Evolutionary conservation across 2,329 filamentous ascomycete species (phyloP).

Genomic region (Cercospora zeina): DNA sequence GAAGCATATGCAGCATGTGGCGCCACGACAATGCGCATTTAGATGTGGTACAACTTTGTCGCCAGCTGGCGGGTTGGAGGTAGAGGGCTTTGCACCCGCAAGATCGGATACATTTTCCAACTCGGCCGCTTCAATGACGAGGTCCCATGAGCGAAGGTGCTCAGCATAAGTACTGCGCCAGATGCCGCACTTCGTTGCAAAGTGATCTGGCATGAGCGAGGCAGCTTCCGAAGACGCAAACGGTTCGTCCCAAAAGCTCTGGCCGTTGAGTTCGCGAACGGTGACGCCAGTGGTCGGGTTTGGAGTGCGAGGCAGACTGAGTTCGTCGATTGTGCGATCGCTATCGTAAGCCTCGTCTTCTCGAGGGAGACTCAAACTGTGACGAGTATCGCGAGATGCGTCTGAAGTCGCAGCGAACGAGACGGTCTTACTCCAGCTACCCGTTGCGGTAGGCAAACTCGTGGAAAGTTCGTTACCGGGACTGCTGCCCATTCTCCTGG

Average conservation of each 20-base stretch:
- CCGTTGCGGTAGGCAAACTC: conserved; percentile 37
- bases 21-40: conserved; percentile 13
- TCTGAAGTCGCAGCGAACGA: conserved; percentile 42
- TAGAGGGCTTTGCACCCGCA: background rate
- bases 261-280: conserved; percentile 58
- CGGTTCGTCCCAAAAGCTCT: conserved; percentile 55
- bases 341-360: conserved; percentile 39
- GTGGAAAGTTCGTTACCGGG: conserved; percentile 37
- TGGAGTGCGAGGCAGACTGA: conserved; percentile 36
- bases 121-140: conserved; percentile 57
- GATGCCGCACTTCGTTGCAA: conserved; percentile 51
- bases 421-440: conserved; percentile 50
- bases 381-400: conserved; percentile 36
- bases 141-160: conserved; percentile 59
- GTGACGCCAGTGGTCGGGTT: conserved; percentile 44
- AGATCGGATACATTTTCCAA: conserved; percentile 53
- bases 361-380: conserved; percentile 34
- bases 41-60: conserved; percentile 6
- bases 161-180: conserved; percentile 61
- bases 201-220: conserved; percentile 53
- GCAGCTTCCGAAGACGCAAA: conserved; percentile 40
- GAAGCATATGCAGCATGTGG: conserved; percentile 36
- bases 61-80: background rate
- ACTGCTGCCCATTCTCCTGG: conserved; percentile 32
- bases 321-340: conserved; percentile 43